Conservation (phyloP, 768 basidiomycete genomes). For the Russula sp. region DNA sequence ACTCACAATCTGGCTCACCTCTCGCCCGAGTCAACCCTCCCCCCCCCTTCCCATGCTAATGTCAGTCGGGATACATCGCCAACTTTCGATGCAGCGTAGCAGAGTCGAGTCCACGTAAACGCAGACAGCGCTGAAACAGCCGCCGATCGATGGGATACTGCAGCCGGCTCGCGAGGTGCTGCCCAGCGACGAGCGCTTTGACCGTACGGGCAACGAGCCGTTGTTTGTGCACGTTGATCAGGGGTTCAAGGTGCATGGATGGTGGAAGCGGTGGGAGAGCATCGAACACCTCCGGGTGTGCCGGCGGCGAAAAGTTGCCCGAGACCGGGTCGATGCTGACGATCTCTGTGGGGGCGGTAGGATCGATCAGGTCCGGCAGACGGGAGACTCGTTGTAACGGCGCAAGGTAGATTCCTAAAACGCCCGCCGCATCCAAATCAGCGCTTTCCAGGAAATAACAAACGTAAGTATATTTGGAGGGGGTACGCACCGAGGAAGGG, state of each 20-base stretch:
- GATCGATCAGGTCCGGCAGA: constrained; percentile 78
- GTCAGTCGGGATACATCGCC: constrained; percentile 31
- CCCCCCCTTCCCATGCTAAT: not conserved
- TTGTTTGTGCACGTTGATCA: constrained; percentile 89
- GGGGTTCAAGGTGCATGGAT: constrained; percentile 74
- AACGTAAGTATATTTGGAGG: not conserved
- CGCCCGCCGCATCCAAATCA: not conserved
- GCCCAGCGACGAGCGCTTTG: constrained; percentile 73
- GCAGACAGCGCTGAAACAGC: constrained; percentile 68
- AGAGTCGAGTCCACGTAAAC: constrained; percentile 58
- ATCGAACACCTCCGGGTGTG: constrained; percentile 75
- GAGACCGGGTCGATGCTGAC: constrained; percentile 60
- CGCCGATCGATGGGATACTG: constrained; percentile 68
- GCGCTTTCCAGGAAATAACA: not conserved
- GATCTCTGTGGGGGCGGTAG: constrained; percentile 65
- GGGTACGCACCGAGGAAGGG: constrained; percentile 67
- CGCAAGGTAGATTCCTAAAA: constrained; percentile 66
- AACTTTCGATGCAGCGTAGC: constrained; percentile 48
- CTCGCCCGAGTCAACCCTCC: not conserved
- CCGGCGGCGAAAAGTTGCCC: constrained; percentile 59
- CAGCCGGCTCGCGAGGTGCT: constrained; percentile 72
- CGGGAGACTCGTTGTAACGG: constrained; percentile 58
- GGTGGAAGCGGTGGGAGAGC: constrained; percentile 64
- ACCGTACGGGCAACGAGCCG: constrained; percentile 74
- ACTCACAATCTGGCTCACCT: not conserved